These are phyloP conservation scores for Clathrospora elynae DNA, from an alignment of 2,329 filamentous ascomycete genomes.

Conservation along the genomic window DNA sequence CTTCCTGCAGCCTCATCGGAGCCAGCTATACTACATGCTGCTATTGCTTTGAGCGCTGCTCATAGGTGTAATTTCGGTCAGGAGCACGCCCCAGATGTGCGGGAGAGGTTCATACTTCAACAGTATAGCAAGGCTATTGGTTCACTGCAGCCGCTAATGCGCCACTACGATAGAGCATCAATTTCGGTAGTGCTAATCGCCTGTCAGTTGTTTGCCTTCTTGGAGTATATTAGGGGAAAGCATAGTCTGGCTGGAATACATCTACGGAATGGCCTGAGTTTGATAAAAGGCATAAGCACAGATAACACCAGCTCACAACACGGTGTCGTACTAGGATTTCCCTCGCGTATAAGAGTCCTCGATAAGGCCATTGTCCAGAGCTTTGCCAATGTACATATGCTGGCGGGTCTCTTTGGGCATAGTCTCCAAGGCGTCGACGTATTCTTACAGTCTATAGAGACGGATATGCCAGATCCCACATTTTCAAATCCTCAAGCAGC, in stretches of 20 bases:
- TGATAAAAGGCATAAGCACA: conserved; percentile 44
- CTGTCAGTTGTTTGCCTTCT: conserved; percentile 50
- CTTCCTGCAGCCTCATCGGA: conserved; percentile 49
- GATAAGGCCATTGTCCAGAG: conserved; percentile 55
- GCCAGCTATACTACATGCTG: conserved; percentile 51
- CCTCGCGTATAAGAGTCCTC: conserved; percentile 30
- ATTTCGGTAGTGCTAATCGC: conserved; percentile 48
- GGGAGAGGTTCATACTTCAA: conserved; percentile 43
- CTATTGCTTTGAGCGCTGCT: conserved; percentile 49
- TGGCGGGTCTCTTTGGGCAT: conserved; percentile 23
- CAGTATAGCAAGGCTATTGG: conserved; percentile 52
- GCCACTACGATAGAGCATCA: conserved; percentile 27
- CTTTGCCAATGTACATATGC: conserved; percentile 41
- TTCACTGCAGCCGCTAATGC: conserved; percentile 35
- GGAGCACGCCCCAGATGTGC: conserved; percentile 13
- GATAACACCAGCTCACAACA: too few species aligned
- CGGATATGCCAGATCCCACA: background rate
- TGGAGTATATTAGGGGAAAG: conserved; percentile 51
- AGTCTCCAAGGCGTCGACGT: background rate
- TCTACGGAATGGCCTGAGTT: conserved; percentile 50
- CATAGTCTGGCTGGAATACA: conserved; percentile 48
- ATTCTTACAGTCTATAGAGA: conserved; percentile 1
- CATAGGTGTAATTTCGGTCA: conserved; percentile 28
- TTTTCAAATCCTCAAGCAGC: conserved; percentile 13
- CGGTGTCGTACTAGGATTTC: background rate